Evolutionary conservation across 257 asterid species (phyloP).

Genomic region (Solanum bulbocastanum): DNA sequence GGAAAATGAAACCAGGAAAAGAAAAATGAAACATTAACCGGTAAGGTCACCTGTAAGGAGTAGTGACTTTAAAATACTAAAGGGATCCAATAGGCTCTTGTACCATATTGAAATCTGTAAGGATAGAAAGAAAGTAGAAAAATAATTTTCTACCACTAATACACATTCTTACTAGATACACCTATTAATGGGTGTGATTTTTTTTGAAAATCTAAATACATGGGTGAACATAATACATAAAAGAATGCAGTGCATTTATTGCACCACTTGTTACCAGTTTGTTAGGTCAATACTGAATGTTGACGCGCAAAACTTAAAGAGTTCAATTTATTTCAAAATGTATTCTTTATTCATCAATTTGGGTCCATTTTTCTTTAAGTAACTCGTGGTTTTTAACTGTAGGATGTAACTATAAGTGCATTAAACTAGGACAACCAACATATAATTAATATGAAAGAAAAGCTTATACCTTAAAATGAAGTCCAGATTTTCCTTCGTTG

Average conservation of each 20-base stretch:
- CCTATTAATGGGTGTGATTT: background rate
- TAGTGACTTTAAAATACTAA: background rate
- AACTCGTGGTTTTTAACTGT: background rate
- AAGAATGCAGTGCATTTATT: background rate
- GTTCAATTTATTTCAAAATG: background rate
- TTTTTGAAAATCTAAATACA: background rate
- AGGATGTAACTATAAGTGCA: background rate
- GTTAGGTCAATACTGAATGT: background rate
- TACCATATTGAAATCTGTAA: background rate
- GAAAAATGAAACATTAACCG: background rate
- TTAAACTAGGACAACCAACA: background rate
- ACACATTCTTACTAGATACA: background rate
- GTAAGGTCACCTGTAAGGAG: background rate
- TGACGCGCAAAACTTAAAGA: background rate
- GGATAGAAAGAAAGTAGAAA: background rate
- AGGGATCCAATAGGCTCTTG: background rate
- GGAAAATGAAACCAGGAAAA: background rate
- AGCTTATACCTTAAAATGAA: constrained; percentile 59
- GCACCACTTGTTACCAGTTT: background rate
- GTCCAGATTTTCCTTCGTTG: constrained; percentile 34
- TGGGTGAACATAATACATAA: background rate
- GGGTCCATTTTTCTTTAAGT: background rate
- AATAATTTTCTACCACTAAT: background rate
- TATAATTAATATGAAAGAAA: background rate
- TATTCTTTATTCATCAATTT: background rate